A percentile compares a stretch with the other conserved stretches of the same genome.
phyloP scores from a whole-genome alignment of 192 early-diverging fungal species.

The Backusella liffmaniae region DNA sequence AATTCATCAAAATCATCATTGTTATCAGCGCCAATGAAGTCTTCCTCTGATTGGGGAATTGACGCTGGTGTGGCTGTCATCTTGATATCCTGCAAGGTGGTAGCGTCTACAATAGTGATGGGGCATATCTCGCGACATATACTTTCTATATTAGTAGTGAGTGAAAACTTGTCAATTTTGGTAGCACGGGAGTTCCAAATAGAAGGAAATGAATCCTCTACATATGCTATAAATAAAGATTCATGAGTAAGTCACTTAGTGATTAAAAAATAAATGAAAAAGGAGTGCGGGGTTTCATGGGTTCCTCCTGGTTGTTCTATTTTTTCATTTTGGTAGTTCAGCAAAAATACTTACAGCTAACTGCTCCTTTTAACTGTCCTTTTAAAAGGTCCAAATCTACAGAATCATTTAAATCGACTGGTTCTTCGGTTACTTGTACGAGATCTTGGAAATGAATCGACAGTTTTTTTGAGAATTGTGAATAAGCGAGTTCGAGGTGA shows the following conservation, averaged over 20 bases:
- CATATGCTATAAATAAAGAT: constrained; percentile 1
- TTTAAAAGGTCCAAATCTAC: constrained; percentile 5
- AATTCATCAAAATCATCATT: not conserved
- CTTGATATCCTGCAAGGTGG: not conserved
- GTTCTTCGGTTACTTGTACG: constrained; percentile 8
- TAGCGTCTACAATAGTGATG: not conserved
- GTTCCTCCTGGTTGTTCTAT: not conserved
- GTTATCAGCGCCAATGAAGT: not conserved
- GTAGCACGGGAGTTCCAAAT: constrained; percentile 13
- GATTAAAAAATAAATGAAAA: not conserved
- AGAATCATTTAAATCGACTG: constrained; percentile 5
- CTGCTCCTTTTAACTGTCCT: constrained; percentile 10
- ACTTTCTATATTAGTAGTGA: not conserved
- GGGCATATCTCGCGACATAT: not conserved
- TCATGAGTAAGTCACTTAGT: not conserved
- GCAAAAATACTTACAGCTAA: not conserved
- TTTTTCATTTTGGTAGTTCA: not conserved
- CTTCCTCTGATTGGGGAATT: not conserved
- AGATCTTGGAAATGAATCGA: constrained; percentile 10
- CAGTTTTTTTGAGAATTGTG: not conserved
- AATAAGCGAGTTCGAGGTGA: constrained; percentile 8
- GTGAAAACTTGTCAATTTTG: not conserved
- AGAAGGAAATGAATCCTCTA: constrained; percentile 4
- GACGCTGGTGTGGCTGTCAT: not conserved
- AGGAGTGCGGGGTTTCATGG: constrained; percentile 2